Base-by-base conservation (phyloP, 768 basidiomycete species). In the Pleurotus citrinopileatus region DNA sequence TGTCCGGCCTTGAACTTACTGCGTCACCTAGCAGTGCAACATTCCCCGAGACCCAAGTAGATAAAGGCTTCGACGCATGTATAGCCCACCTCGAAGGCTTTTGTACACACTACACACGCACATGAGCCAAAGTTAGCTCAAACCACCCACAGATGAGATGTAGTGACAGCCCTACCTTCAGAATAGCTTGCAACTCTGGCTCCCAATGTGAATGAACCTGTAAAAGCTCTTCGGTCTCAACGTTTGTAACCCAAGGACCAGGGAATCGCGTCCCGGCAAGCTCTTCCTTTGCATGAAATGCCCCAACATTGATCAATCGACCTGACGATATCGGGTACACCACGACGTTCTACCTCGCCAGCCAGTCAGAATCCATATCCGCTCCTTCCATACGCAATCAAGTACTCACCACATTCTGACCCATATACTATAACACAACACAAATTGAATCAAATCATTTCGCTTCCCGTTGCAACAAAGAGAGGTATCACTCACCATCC, bases 1-100 rank as follows among this genome's bases (percentile, higher is more conserved):
- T n/a, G n/a, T 32, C 12, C 10, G 34, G 23, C 29, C 13, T 5
- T 42, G 34, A 17, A 42, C 65, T 36, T 54, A 75, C 73, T 17
- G 80, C 73, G 55, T 80, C 79, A 6, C 78, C 80, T 2, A 78
- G 58, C 4, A 81, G 61, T 1, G 66, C 72, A 7, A 77, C 74
- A 9, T 66, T 64, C 1, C 68, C 73, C 27, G 63, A 61, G 3
- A 67, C 67, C 57, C 69, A 77, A 2, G 66, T 67, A 0, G 73
- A 66, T 3, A 82, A 58, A 3, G 69, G 64, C 13, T 61, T 64
- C 4, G 75, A 61, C 7, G 61, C 59, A 54, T 77, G 72, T 2
- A 80, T 60, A 3, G 70, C 74, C 75, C 77, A 79, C 13, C 52
- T 60, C 4, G 67, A 71, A 19, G 71, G 66, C 7, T 62, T 67